These are phyloP conservation scores for Alternaria burnsii DNA, from an alignment of 2,329 filamentous ascomycete genomes.

Conservation along the genomic window DNA sequence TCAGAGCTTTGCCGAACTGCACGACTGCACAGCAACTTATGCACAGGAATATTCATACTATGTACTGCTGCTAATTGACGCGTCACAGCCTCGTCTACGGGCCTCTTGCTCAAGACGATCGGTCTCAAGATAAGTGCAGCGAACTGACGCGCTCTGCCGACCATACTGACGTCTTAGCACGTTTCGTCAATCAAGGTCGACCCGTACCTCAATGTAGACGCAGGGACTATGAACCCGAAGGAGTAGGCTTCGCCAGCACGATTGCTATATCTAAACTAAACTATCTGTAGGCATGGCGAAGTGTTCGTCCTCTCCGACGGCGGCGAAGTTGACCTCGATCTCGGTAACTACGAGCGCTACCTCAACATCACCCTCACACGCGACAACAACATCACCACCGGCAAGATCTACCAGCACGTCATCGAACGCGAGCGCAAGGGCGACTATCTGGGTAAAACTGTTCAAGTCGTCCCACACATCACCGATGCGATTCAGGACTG, in stretches of 20 bases:
- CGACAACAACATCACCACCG: conserved; percentile 96
- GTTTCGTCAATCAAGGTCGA: conserved; percentile 75
- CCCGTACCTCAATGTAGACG: conserved; percentile 79
- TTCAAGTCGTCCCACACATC: conserved; percentile 92
- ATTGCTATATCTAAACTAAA: conserved; percentile 17
- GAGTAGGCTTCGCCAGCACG: conserved; percentile 58
- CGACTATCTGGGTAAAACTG: conserved; percentile 87
- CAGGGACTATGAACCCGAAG: conserved; percentile 74
- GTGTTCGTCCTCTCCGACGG: conserved; percentile 88
- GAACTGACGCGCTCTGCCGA: conserved; percentile 18
- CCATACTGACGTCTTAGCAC: conserved; percentile 54
- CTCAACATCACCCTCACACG: conserved; percentile 81
- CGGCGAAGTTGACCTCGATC: conserved; percentile 77
- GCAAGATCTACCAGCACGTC: conserved; percentile 92
- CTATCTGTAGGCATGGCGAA: conserved; percentile 75
- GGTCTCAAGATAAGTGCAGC: conserved; percentile 74
- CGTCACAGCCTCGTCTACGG: conserved; percentile 71
- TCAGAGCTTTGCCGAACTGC: not conserved
- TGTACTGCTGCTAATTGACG: conserved; percentile 31
- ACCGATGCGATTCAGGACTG: conserved; percentile 92
- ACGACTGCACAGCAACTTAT: not conserved
- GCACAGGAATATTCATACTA: not conserved
- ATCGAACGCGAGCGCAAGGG: conserved; percentile 76
- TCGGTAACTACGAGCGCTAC: conserved; percentile 82
- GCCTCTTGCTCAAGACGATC: conserved; percentile 79